Evolutionary conservation across 225 moss, liverwort and hornwort genomes (phyloP), one percentile per base, ranked within the genome.

Genomic region (Pseudoscleropodium purum): DNA sequence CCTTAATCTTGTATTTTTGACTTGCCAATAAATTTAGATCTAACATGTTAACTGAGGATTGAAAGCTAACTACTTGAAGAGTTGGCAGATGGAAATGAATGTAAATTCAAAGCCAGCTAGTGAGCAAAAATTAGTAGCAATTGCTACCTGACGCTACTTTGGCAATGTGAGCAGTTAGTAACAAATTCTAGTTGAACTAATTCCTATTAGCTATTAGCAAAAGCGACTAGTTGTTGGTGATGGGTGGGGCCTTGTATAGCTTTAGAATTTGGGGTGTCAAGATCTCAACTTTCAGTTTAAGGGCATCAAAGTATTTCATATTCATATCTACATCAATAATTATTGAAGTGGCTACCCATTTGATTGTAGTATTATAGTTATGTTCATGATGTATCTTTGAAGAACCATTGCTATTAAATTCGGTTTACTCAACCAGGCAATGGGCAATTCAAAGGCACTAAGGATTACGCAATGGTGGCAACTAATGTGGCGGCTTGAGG

Each of bases 401-500:
- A 69, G 62, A 82, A 74, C 74, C n/a, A 84, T 73, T 65, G 56
- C 84, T 93, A 51, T 90, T 84, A 64, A 67, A 39, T 84, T 84
- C 18, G 90, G 51, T 87, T 70, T 69, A 75, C 20, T 10, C 45
- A 84, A 90, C 81, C 91, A 98, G 98, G 97, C 99, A 81, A 99
- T 99, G 99, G 99, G 97, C 82, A 92, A 75, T 99, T 99, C 74
- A 95, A 95, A 90, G 89, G 86, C 68, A 91, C 65, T 88, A 90
- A 93, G 69, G 94, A 97, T 88, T 93, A 93, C 87, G 94, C 96
- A 87, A 90, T 99, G 92, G 95, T 99, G 85, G 98, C 98, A 81
- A 98, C 98, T 82, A 97, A 98, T 90, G 98, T 98, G 79, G 98
- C 98, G 39, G 98, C 97, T 84, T 94, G 99, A 92, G 99, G 99